Percentiles rank a stretch among this genome's conserved stretches.
phyloP scores from a whole-genome alignment of 106 monocot species.

The Xerophyta viscosa region DNA sequence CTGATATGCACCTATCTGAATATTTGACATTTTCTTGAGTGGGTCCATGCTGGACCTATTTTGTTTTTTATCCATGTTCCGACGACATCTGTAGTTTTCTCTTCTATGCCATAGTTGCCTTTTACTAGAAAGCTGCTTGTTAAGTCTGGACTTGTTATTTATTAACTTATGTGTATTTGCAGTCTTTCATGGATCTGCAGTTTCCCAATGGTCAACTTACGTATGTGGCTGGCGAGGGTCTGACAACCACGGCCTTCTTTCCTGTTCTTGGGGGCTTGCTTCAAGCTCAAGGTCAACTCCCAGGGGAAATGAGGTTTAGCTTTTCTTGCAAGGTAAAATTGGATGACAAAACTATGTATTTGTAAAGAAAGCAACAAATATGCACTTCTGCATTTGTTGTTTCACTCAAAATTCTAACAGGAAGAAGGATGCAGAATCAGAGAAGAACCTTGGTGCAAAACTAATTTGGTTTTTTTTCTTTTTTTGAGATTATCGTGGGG shows the following conservation, averaged over 20 bases:
- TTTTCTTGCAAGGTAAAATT: slow-evolving; percentile 98
- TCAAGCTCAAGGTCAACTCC: slow-evolving; percentile 94
- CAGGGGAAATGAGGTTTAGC: slow-evolving; percentile 86
- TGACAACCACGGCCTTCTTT: slow-evolving; percentile 72
- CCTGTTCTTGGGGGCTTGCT: slow-evolving; percentile 82
- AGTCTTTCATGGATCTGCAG: slow-evolving; percentile 98
- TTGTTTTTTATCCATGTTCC: too few species aligned
- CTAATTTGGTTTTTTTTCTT: too few species aligned
- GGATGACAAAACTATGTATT: too few species aligned
- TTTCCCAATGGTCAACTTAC: slow-evolving; percentile 97
- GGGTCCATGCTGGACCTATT: too few species aligned
- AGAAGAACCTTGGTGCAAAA: too few species aligned
- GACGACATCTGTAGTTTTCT: neutral
- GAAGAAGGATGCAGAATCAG: too few species aligned
- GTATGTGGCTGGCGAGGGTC: slow-evolving; percentile 93
- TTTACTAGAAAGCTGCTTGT: neutral
- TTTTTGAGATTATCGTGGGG: too few species aligned
- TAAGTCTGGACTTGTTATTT: neutral
- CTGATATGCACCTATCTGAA: too few species aligned
- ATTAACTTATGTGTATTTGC: slow-evolving; percentile 10
- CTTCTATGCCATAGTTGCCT: neutral
- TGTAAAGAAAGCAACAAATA: too few species aligned
- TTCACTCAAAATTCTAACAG: too few species aligned
- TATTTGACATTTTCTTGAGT: too few species aligned
- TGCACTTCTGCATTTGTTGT: too few species aligned